Base-by-base conservation (phyloP, 164 flowering plant genomes). In the Sedum album region DNA sequence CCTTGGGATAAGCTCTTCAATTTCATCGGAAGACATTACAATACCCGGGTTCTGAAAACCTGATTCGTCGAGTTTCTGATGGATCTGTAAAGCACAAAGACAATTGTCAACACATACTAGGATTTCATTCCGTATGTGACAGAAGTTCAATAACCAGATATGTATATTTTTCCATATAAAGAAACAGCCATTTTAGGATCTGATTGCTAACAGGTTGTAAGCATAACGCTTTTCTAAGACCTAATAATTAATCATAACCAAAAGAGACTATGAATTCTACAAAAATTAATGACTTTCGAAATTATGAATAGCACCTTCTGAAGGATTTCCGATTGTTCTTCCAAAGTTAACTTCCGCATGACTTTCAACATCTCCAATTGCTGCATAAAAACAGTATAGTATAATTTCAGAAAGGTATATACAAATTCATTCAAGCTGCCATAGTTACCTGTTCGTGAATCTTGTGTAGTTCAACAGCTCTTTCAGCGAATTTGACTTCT, bases 361-460 rank as follows among this genome's bases (percentile, higher is more conserved):
- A 80, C 73, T 75, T 76, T 82, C 48, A 92, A 78, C 98, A 92
- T 92, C 85, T 88, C 95, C 73, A 88, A 75, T 85, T 92, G 96
- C 96, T 92, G 88, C 69, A 80, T 62, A 33, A 74, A n/a, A 53
- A 41, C 8, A 49, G 8, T 49, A 21, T 49, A 5, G 3, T 71
- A 30, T 48, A 68, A 35, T 41, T 6, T 23, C 21, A 30, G 13
- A 63, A 6, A 77, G 42, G 41, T 20, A 53, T 28, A 68, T 20
- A 21, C 46, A 60, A 3, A 15, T 15, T 68, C 31, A 62, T 39
- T 61, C 30, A 69, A 53, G 30, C 33, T 33, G 17, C 38, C 2
- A n/a, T n/a, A 60, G 30, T 51, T 70, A 93, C 98, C 91, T 86
- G 79, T 53, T 81, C 87, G 33, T 88, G 93, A 66, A 93, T 74